These are phyloP conservation scores for Gentiana macrophylla DNA, from an alignment of 257 asterid species.

Conservation along the genomic window DNA sequence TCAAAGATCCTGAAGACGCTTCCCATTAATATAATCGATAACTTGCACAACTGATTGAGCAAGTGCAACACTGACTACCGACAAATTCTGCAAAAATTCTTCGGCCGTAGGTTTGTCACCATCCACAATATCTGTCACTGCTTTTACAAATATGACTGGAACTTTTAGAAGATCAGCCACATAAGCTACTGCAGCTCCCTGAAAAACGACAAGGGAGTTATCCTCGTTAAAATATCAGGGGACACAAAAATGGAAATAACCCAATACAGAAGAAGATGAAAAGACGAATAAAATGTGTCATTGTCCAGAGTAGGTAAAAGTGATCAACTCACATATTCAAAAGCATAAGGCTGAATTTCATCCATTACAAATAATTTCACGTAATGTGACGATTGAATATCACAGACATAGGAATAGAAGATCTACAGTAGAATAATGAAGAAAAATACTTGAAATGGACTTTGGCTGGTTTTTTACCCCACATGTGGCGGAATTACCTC, in stretches of 20 bases:
- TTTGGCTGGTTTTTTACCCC: not conserved
- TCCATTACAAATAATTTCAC: too few relatives aligned
- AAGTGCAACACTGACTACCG: conserved; percentile 80
- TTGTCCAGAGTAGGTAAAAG: too few relatives aligned
- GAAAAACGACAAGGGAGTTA: conserved; percentile 5
- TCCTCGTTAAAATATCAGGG: too few relatives aligned
- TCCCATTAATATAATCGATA: conserved; percentile 64
- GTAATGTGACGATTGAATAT: too few relatives aligned
- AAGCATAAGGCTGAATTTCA: too few relatives aligned
- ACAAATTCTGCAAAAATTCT: conserved; percentile 74
- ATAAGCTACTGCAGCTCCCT: conserved; percentile 98
- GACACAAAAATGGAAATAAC: too few relatives aligned
- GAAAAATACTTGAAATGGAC: too few relatives aligned
- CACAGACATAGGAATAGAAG: too few relatives aligned
- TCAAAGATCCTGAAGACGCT: conserved; percentile 55
- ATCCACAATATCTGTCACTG: conserved; percentile 83
- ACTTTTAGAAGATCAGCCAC: conserved; percentile 84
- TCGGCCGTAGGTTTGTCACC: conserved; percentile 91
- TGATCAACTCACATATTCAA: too few relatives aligned
- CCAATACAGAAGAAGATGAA: too few relatives aligned
- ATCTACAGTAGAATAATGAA: too few relatives aligned
- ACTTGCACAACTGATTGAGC: conserved; percentile 53
- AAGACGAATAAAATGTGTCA: too few relatives aligned
- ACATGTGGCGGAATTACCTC: conserved; percentile 39
- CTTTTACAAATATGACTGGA: conserved; percentile 73